Evolutionary conservation across 2,329 filamentous ascomycete species (phyloP).

Genomic region (Fusarium sp.): DNA sequence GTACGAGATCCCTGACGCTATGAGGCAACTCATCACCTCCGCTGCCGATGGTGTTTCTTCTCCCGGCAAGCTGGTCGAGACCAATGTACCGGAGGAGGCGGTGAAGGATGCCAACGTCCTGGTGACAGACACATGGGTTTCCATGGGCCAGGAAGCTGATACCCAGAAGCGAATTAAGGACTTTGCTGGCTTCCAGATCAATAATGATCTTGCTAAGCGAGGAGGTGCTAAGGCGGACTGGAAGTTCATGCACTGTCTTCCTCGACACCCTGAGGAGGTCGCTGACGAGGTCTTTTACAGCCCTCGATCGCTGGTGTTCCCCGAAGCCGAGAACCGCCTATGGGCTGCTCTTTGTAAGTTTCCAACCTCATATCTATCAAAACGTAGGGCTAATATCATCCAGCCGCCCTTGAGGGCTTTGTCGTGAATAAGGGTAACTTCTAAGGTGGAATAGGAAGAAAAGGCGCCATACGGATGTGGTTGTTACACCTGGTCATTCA

Average conservation of each 20-base stretch:
- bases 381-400: slow-evolving; percentile 31
- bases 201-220: slow-evolving; percentile 82
- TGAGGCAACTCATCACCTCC: slow-evolving; percentile 78
- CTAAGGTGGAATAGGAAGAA: slow-evolving; percentile 13
- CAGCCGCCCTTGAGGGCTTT: slow-evolving; percentile 85
- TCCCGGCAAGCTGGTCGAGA: slow-evolving; percentile 79
- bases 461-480: neutral
- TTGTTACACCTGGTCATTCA: slow-evolving; percentile 32
- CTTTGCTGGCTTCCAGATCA: slow-evolving; percentile 93
- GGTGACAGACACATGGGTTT: slow-evolving; percentile 98
- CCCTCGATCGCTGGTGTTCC: slow-evolving; percentile 86
- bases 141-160: slow-evolving; percentile 97
- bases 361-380: neutral
- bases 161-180: slow-evolving; percentile 79
- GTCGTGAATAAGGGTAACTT: slow-evolving; percentile 95
- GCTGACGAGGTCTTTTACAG: slow-evolving; percentile 95
- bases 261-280: slow-evolving; percentile 92
- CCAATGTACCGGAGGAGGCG: slow-evolving; percentile 83
- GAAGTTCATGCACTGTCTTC: slow-evolving; percentile 99
- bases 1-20: slow-evolving; percentile 82
- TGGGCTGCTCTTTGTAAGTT: slow-evolving; percentile 85
- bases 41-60: slow-evolving; percentile 69
- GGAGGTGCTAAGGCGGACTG: slow-evolving; percentile 89
- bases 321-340: slow-evolving; percentile 92
- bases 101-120: slow-evolving; percentile 89